phyloP scores from a whole-genome alignment of 345 rosid genomes.

The Boechera stricta region DNA sequence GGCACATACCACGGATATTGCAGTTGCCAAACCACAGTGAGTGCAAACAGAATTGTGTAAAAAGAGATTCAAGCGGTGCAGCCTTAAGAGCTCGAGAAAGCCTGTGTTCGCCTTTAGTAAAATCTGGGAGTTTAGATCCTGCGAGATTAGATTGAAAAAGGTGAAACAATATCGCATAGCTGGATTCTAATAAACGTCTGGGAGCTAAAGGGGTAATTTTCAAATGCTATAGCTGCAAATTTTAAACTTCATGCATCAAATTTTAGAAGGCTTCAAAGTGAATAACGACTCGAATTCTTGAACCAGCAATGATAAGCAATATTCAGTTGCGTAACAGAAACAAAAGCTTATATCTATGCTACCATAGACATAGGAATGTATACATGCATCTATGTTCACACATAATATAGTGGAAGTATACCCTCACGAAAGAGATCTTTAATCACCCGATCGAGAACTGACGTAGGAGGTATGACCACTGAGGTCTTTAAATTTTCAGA shows the following conservation, averaged over 20 bases:
- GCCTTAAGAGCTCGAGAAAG: slow-evolving; percentile 86
- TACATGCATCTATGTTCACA: slow-evolving; percentile 28
- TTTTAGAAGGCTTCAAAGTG: neutral
- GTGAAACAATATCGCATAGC: slow-evolving; percentile 27
- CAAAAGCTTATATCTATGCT: slow-evolving; percentile 10
- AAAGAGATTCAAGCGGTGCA: slow-evolving; percentile 80
- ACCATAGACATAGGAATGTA: slow-evolving; percentile 18
- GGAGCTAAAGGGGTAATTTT: slow-evolving; percentile 4
- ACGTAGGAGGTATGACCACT: slow-evolving; percentile 80
- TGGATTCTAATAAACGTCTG: slow-evolving; percentile 4
- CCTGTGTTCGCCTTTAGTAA: slow-evolving; percentile 66
- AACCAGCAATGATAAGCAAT: slow-evolving; percentile 14
- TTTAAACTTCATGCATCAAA: neutral
- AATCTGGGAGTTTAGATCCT: slow-evolving; percentile 61
- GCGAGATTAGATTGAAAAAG: slow-evolving; percentile 40
- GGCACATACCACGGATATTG: slow-evolving; percentile 82
- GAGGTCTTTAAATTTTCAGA: slow-evolving; percentile 73
- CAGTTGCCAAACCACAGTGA: slow-evolving; percentile 92
- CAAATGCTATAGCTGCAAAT: neutral
- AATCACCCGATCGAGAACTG: slow-evolving; percentile 88
- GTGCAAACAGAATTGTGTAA: slow-evolving; percentile 85
- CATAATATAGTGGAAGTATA: slow-evolving; percentile 42
- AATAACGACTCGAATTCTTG: slow-evolving; percentile 4
- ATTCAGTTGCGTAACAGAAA: slow-evolving; percentile 19
- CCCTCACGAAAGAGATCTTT: slow-evolving; percentile 93